Percentiles rank a stretch among this genome's conserved stretches.
Conservation (phyloP, 768 basidiomycete genomes). For the Holtermannia corniformis region DNA sequence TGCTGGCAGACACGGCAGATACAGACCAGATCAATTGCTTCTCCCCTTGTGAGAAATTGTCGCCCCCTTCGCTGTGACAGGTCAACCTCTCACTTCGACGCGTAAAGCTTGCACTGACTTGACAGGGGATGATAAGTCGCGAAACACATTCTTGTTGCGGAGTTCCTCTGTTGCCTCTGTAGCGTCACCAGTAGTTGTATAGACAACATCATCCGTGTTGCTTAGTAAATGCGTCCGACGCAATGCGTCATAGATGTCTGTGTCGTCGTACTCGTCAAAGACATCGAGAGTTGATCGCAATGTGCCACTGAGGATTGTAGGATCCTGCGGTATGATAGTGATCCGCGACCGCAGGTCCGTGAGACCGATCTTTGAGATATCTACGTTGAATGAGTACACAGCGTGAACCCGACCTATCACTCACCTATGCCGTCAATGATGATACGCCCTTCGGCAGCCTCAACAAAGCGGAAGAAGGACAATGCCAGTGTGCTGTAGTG, state of each 20-base stretch:
- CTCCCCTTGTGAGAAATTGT: conserved; percentile 68
- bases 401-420: not conserved
- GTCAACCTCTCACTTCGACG: not conserved
- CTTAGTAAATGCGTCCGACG: conserved; percentile 39
- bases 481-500: conserved; percentile 47
- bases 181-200: not conserved
- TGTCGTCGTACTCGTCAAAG: conserved; percentile 74
- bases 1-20: not conserved
- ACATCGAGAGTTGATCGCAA: conserved; percentile 73
- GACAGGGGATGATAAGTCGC: conserved; percentile 31
- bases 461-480: conserved; percentile 84
- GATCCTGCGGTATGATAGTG: conserved; percentile 68
- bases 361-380: conserved; percentile 68
- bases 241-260: conserved; percentile 51
- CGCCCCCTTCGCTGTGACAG: conserved; percentile 55
- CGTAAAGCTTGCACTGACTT: not conserved
- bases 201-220: conserved; percentile 17
- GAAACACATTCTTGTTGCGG: conserved; percentile 39
- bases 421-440: conserved; percentile 56
- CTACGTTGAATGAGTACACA: conserved; percentile 22
- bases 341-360: conserved; percentile 68
- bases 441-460: conserved; percentile 66
- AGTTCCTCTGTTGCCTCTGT: conserved; percentile 14
- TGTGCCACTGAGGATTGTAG: conserved; percentile 74
- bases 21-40: conserved; percentile 61